These are phyloP conservation scores for Populus nigra DNA, from an alignment of 345 rosid genomes.

Conservation along the genomic window DNA sequence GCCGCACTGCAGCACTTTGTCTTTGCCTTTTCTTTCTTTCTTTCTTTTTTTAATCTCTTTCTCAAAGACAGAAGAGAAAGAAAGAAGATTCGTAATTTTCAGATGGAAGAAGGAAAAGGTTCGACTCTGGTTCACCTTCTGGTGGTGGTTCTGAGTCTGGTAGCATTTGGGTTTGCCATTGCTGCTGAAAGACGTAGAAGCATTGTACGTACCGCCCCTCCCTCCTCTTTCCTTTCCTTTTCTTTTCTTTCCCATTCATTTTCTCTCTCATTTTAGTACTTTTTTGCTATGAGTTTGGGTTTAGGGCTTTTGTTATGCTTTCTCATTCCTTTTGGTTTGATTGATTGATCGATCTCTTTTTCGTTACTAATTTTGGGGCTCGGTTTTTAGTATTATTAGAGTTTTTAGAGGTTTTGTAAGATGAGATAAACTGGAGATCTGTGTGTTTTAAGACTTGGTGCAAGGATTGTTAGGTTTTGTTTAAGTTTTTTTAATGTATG, in stretches of 20 bases:
- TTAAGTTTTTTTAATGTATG: background rate
- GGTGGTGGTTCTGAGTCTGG: constrained; percentile 70
- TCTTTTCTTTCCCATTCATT: background rate
- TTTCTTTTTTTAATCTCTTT: background rate
- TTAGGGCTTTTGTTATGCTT: background rate
- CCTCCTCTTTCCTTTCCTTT: background rate
- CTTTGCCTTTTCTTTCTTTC: background rate
- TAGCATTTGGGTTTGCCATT: constrained; percentile 90
- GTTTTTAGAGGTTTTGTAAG: background rate
- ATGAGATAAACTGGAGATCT: constrained; percentile 8
- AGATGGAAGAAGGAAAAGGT: constrained; percentile 35
- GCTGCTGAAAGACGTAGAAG: constrained; percentile 96
- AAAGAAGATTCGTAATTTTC: background rate
- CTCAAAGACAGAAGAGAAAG: background rate
- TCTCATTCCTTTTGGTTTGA: background rate
- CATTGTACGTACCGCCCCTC: constrained; percentile 36
- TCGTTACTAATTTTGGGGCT: background rate
- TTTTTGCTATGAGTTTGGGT: background rate
- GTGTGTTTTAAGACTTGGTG: background rate
- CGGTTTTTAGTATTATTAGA: background rate
- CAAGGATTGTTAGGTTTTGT: background rate
- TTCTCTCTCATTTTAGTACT: background rate
- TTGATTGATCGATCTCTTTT: background rate
- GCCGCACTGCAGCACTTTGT: too few relatives aligned
- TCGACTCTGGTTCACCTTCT: constrained; percentile 70